phyloP scores from a whole-genome alignment of 1,139 yeast genomes.

The Candida neerlandica region DNA sequence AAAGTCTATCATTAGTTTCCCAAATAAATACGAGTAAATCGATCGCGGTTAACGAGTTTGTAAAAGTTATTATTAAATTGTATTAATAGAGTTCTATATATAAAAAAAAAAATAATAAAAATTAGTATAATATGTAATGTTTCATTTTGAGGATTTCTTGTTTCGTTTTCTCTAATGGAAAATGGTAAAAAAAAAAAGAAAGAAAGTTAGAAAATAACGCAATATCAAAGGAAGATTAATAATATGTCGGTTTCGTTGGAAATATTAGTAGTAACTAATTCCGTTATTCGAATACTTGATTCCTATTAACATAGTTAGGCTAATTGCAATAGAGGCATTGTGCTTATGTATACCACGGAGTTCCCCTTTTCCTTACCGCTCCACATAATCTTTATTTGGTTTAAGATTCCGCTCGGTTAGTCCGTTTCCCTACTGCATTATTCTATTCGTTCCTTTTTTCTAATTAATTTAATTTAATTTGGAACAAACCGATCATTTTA shows the following conservation, averaged over 20 bases:
- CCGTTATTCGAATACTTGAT: not conserved
- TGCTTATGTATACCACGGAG: too few relatives aligned
- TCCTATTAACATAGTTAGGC: too few relatives aligned
- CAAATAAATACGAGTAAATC: constrained; percentile 35
- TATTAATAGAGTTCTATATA: constrained; percentile 3
- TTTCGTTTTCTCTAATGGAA: too few relatives aligned
- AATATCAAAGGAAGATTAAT: not conserved
- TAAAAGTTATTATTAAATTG: not conserved
- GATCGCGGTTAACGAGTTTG: not conserved
- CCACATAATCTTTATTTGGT: not conserved
- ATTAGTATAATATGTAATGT: not conserved
- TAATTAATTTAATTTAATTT: not conserved
- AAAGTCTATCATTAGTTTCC: constrained; percentile 44
- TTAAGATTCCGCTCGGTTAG: not conserved
- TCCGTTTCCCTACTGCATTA: not conserved
- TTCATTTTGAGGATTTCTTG: not conserved
- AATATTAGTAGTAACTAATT: not conserved
- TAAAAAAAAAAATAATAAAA: not conserved
- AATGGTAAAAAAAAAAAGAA: not conserved
- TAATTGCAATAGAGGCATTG: too few relatives aligned
- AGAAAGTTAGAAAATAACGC: not conserved
- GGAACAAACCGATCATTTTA: not conserved
- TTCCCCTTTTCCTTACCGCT: too few relatives aligned
- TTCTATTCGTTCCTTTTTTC: too few relatives aligned
- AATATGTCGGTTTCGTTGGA: not conserved